Conservation (phyloP, 1,284 basidiomycete genomes). For the Mrakiaceae sp. region DNA sequence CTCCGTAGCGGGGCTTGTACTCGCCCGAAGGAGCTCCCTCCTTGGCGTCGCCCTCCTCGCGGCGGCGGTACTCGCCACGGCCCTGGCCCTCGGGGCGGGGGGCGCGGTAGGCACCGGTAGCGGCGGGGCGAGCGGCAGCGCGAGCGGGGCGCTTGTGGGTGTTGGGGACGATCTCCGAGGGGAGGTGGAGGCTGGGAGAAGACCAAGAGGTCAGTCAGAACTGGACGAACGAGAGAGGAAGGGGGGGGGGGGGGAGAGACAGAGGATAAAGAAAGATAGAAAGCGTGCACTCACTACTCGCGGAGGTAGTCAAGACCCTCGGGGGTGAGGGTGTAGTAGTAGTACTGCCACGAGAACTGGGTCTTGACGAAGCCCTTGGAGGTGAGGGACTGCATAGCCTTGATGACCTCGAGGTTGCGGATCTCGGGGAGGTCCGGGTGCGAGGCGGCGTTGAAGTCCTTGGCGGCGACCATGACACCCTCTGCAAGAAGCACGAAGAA, state of each 20-base stretch:
- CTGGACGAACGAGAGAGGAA: background rate
- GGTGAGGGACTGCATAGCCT: constrained; percentile 95
- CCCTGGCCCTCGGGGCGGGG: constrained; percentile 55
- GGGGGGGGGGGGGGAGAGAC: background rate
- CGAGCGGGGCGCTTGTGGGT: constrained; percentile 88
- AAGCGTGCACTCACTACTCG: constrained; percentile 55
- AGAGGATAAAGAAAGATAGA: background rate
- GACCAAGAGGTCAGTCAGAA: constrained; percentile 1
- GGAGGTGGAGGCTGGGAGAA: constrained; percentile 67
- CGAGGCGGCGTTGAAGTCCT: constrained; percentile 95
- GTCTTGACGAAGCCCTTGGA: constrained; percentile 95
- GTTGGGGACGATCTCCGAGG: constrained; percentile 81
- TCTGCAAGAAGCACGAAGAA: constrained; percentile 40
- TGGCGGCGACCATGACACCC: constrained; percentile 98
- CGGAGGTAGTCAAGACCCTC: constrained; percentile 93
- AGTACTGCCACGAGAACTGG: constrained; percentile 92
- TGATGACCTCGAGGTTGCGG: constrained; percentile 97
- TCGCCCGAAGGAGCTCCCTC: constrained; percentile 39
- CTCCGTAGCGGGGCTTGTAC: constrained; percentile 71
- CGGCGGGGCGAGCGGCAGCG: constrained; percentile 54
- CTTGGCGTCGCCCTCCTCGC: constrained; percentile 25
- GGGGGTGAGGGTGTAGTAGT: constrained; percentile 87
- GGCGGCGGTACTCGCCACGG: constrained; percentile 71
- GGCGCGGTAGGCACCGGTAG: constrained; percentile 72
- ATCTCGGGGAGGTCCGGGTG: constrained; percentile 89